Evolutionary conservation across 768 basidiomycete genomes (phyloP), one percentile per base, ranked within the genome.

Genomic region (Phaeotremella fagi): DNA sequence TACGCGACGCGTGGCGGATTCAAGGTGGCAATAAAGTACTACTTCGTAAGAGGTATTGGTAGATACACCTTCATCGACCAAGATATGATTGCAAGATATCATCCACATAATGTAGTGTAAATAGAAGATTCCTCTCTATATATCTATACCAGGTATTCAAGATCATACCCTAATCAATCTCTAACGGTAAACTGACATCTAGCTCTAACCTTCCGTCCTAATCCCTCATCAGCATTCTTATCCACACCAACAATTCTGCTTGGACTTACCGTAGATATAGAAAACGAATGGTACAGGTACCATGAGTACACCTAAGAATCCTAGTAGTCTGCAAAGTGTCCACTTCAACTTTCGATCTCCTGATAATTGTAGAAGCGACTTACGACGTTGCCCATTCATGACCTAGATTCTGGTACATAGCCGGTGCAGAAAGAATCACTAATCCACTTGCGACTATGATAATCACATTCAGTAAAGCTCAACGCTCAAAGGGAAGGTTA

Each of bases 361-460:
- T 12, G 27, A 28, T 27, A 11, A 48, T 23, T 28, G 18, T 12
- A 29, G 15, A 37, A 5, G 25, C 25, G 24, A 61, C 60, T 50
- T 44, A 61, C 57, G 61, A 56, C n/a, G 57, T 56, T 4, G 61
- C 61, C 61, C 61, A 63, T 54, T 59, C 43, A n/a, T 50, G 20
- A 1, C 61, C 58, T 35, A 63, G 41, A 14, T 44, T 36, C 26
- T 56, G 42, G 46, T 59, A 63, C 50, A 59, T 59, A n/a, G 44
- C 52, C 4, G 61, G 58, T 22, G 54, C 49, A 3, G 48, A 54
- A n/a, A 63, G 46, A 22, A 59, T 55, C 38, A 63, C 61, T 2
- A 63, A 27, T 18, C 61, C 61, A 16, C 57, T 22, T 0, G 56
- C 57, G 25, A 28, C 59, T 60, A 16, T 33, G 31, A 33, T 7